phyloP scores from a whole-genome alignment of 129 eudicot species.

The Flaveria brownii region DNA sequence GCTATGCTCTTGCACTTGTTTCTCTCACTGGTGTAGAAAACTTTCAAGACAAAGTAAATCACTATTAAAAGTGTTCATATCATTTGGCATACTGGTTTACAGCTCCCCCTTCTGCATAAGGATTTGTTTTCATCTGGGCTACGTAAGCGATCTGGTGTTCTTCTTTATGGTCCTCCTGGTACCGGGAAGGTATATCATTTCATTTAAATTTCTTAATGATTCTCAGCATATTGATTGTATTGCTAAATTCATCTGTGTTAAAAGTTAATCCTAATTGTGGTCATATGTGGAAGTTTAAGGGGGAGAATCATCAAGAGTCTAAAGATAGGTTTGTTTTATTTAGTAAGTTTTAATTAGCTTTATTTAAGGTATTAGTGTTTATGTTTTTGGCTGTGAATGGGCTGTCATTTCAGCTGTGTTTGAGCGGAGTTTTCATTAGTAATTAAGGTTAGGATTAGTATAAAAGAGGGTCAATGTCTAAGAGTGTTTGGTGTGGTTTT shows the following conservation, averaged over 20 bases:
- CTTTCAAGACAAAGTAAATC: slow-evolving; percentile 10
- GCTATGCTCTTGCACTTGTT: slow-evolving; percentile 18
- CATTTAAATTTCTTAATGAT: slow-evolving; percentile 1
- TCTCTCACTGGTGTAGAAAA: slow-evolving; percentile 4
- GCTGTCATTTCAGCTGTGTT: too few species aligned
- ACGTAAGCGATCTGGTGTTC: slow-evolving; percentile 97
- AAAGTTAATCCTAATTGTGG: too few species aligned
- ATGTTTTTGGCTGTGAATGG: too few species aligned
- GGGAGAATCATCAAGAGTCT: too few species aligned
- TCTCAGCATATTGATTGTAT: not conserved
- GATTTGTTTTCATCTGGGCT: slow-evolving; percentile 93
- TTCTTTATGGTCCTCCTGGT: slow-evolving; percentile 98
- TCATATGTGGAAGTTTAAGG: too few species aligned
- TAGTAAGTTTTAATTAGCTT: too few species aligned
- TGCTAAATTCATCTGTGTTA: not conserved
- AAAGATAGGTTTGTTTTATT: too few species aligned
- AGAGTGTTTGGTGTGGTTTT: too few species aligned
- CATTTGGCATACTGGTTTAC: slow-evolving; percentile 26
- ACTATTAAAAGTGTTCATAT: slow-evolving; percentile 6
- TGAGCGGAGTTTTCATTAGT: too few species aligned
- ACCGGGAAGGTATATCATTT: slow-evolving; percentile 78
- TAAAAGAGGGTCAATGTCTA: too few species aligned
- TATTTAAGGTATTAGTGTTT: too few species aligned
- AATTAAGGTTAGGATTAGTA: too few species aligned
- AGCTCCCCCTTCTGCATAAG: slow-evolving; percentile 95